Conservation (phyloP, 2,329 filamentous ascomycete genomes). For the Cordyceps cateniannulata region DNA sequence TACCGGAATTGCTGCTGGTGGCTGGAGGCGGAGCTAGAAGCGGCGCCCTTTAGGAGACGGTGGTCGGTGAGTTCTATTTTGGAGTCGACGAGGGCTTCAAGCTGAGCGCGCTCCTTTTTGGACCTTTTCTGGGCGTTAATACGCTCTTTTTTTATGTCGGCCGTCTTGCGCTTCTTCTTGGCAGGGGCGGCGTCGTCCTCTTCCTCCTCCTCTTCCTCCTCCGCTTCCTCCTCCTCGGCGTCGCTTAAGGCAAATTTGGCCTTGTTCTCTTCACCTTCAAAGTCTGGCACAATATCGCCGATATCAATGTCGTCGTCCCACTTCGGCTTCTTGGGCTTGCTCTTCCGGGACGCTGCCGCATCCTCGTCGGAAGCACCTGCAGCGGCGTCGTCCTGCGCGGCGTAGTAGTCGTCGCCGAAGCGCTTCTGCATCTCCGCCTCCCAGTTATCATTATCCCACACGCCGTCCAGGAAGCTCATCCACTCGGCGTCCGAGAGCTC, state of each 20-base stretch:
- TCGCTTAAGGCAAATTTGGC: conserved; percentile 50
- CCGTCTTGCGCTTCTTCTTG: conserved; percentile 55
- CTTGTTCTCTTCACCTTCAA: conserved; percentile 56
- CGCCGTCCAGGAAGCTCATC: conserved; percentile 75
- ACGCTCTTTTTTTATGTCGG: conserved; percentile 53
- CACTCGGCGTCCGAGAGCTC: conserved; percentile 68
- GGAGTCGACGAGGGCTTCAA: conserved; percentile 80
- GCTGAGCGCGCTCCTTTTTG: conserved; percentile 73
- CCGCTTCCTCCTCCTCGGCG: conserved; percentile 31
- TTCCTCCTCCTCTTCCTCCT: conserved; percentile 25
- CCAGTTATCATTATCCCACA: conserved; percentile 86
- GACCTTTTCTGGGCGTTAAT: conserved; percentile 59
- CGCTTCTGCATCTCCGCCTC: conserved; percentile 81
- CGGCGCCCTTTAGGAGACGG: conserved; percentile 43
- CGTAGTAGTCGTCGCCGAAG: conserved; percentile 91
- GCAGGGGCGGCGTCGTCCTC: conserved; percentile 35
- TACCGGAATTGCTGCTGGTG: conserved; percentile 63
- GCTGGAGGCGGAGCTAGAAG: not conserved
- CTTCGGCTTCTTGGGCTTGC: conserved; percentile 51
- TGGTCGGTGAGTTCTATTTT: conserved; percentile 69
- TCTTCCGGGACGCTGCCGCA: conserved; percentile 35
- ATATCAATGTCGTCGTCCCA: conserved; percentile 99
- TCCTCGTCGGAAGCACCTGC: conserved; percentile 55
- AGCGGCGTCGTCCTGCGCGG: conserved; percentile 57
- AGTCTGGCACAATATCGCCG: conserved; percentile 82